phyloP scores from a whole-genome alignment of 495 filamentous ascomycete species.

The Astrothelium subdiscretum region DNA sequence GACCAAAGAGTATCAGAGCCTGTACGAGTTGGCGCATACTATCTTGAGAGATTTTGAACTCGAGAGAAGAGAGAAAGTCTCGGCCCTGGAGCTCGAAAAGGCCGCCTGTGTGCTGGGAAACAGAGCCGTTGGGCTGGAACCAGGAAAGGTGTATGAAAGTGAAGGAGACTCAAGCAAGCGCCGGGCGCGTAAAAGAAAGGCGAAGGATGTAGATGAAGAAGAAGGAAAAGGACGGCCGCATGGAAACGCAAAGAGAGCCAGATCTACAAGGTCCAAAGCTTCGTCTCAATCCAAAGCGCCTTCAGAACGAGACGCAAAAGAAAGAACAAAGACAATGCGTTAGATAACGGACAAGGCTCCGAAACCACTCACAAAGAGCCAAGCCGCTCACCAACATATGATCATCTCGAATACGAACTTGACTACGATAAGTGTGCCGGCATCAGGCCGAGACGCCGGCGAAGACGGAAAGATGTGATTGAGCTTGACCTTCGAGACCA shows the following conservation, averaged over 20 bases:
- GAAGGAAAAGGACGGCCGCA: background rate
- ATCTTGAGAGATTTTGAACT: background rate
- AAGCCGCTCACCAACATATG: background rate
- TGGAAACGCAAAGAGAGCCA: background rate
- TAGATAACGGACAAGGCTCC: background rate
- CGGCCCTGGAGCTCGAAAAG: constrained; percentile 51
- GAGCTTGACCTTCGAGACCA: background rate
- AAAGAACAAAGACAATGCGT: background rate
- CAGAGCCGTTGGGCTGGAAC: background rate
- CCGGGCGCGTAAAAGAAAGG: background rate
- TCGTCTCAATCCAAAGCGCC: background rate
- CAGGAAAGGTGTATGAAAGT: background rate
- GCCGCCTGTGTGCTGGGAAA: constrained; percentile 47
- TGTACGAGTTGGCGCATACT: constrained; percentile 35
- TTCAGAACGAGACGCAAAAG: background rate
- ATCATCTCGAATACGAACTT: background rate
- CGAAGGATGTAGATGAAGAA: background rate
- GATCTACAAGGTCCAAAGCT: background rate
- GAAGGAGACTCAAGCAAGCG: background rate
- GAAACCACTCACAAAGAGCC: background rate
- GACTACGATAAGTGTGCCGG: background rate
- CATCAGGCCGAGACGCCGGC: background rate
- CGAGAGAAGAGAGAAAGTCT: constrained; percentile 35
- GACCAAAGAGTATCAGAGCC: constrained; percentile 45
- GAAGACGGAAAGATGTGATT: background rate